Evolutionary conservation across 139 green algal species (phyloP), one percentile per base, ranked within the genome.

Genomic region (Diplosphaera chodatii): DNA sequence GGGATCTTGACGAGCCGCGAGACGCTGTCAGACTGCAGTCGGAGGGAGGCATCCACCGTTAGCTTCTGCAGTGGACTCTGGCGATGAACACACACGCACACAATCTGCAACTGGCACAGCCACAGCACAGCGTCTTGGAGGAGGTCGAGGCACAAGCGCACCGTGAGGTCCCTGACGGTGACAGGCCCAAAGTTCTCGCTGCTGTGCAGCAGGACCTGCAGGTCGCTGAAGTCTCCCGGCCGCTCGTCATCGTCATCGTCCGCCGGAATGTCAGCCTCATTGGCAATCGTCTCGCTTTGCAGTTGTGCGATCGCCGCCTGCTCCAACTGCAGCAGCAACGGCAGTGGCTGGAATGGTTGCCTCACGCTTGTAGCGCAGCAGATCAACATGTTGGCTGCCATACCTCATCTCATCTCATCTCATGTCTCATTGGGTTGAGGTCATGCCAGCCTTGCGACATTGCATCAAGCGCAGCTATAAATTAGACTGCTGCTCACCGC

Each of bases 1-100:
- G 88, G 90, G 13, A 99, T 83, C 82, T 94, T 93, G 33, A 99
- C 93, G 64, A 99, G 85, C 75, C 90, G 83, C 62, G 80, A 92
- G 34, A 99, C 91, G 71, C 94, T 85, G 18, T 87, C 78, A 23
- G 93, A 89, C 73, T 91, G 87, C 73, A 85, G n/a, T 59, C 32
- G 66, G 32, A 16, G 64, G 33, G 1, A 32, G 63, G 23, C 62
- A 55, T n/a, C n/a, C n/a, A n/a, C n/a, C n/a, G n/a, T n/a, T n/a
- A n/a, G n/a, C n/a, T n/a, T n/a, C n/a, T n/a, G n/a, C n/a, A n/a
- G n/a, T n/a, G n/a, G n/a, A n/a, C n/a, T n/a, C n/a, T n/a, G n/a
- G n/a, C n/a, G n/a, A n/a, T n/a, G n/a, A n/a, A n/a, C n/a, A n/a
- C n/a, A n/a, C n/a, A n/a, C n/a, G n/a, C n/a, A n/a, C n/a, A n/a